A percentile compares a stretch with the other conserved stretches of the same genome.
Evolutionary conservation across 345 rosid species (phyloP).

Genomic region (Eucalyptus fibrosa): DNA sequence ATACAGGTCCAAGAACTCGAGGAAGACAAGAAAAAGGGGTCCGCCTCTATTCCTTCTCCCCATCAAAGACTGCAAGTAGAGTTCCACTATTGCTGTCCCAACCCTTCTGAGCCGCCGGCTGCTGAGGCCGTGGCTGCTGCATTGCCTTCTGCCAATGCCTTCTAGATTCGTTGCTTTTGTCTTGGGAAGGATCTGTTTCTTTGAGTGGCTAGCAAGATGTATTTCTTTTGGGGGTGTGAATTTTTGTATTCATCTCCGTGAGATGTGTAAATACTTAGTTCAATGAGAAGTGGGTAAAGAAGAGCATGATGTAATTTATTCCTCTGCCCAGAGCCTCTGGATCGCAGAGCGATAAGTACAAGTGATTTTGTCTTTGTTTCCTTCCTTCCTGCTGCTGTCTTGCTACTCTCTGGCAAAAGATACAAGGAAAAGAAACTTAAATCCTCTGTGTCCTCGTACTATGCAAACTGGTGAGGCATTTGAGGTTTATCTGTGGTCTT

Average conservation of each 20-base stretch:
- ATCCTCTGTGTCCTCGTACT: not conserved
- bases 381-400: not conserved
- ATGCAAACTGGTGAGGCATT: not conserved
- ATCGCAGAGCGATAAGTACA: not conserved
- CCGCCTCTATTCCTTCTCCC: constrained; percentile 8
- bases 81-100: constrained; percentile 14
- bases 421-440: not conserved
- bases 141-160: not conserved
- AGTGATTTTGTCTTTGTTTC: not conserved
- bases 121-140: not conserved
- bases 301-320: not conserved
- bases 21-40: constrained; percentile 31
- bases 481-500: not conserved
- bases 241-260: not conserved
- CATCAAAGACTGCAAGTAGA: constrained; percentile 57
- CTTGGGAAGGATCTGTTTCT: not conserved
- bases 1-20: constrained; percentile 38
- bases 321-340: not conserved
- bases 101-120: not conserved
- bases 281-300: not conserved
- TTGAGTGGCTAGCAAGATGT: not conserved
- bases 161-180: not conserved
- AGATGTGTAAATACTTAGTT: not conserved
- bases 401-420: not conserved
- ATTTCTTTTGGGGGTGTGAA: not conserved